Percentiles rank a stretch among this genome's conserved stretches.
Evolutionary conservation across 2,329 filamentous ascomycete genomes (phyloP).

Genomic region (Ceratocystis harringtonii): DNA sequence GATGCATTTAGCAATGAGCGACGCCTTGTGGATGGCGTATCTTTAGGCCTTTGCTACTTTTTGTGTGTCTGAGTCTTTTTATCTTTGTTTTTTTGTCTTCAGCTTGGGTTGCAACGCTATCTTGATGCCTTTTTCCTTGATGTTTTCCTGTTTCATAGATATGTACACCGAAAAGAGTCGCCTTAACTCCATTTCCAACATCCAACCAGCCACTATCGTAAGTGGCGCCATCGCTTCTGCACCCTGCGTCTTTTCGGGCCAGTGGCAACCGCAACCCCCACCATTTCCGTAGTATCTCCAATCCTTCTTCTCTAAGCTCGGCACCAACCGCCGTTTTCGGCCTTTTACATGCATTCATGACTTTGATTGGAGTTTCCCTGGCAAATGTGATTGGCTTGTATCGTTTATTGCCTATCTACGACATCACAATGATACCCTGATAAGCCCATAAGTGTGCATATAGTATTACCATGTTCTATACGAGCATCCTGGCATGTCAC

Average conservation of each 20-base stretch:
- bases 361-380: too few species aligned
- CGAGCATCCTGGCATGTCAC: too few species aligned
- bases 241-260: background rate
- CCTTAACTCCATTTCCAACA: background rate
- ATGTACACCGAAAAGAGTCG: background rate
- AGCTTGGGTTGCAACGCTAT: background rate
- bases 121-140: background rate
- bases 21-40: slow-evolving; percentile 96
- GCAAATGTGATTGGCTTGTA: too few species aligned
- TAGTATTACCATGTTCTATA: too few species aligned
- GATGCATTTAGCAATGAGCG: slow-evolving; percentile 70
- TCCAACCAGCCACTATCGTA: background rate
- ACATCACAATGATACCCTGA: too few species aligned
- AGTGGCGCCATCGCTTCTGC: background rate
- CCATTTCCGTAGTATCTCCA: too few species aligned
- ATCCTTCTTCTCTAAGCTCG: background rate
- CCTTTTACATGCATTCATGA: too few species aligned
- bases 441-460: too few species aligned
- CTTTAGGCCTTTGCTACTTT: slow-evolving; percentile 37
- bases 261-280: background rate
- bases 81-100: background rate
- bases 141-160: background rate
- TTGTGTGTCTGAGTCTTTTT: slow-evolving; percentile 12
- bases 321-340: too few species aligned
- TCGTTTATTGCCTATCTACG: too few species aligned